Percentiles rank a stretch among this genome's conserved stretches.
Evolutionary conservation across 2,329 filamentous ascomycete species (phyloP).

Genomic region (Cordyceps farinosa): DNA sequence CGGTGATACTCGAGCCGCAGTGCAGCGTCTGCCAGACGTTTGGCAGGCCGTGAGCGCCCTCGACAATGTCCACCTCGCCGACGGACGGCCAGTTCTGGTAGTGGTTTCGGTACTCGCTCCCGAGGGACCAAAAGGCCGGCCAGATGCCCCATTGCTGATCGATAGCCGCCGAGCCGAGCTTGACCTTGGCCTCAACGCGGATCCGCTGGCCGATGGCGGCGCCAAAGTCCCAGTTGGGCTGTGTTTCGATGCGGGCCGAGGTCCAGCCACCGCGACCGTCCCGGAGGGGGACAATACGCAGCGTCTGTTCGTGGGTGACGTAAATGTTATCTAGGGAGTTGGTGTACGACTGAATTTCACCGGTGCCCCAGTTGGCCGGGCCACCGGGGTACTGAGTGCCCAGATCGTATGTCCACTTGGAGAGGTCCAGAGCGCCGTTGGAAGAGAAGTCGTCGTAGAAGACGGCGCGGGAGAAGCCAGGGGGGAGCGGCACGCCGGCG

Average conservation of each 20-base stretch:
- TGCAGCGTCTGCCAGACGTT: constrained; percentile 38
- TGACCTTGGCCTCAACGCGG: constrained; percentile 38
- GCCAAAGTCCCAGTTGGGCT: constrained; percentile 31
- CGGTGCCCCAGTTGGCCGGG: constrained; percentile 45
- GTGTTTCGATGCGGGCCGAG: constrained; percentile 43
- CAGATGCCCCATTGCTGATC: constrained; percentile 39
- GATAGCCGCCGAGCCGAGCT: constrained; percentile 30
- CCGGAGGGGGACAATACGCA: constrained; percentile 33
- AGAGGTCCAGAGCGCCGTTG: constrained; percentile 27
- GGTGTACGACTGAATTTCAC: constrained; percentile 47
- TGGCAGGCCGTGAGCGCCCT: constrained; percentile 38
- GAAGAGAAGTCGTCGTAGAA: constrained; percentile 30
- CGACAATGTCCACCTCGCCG: constrained; percentile 45
- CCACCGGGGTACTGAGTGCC: constrained; percentile 47
- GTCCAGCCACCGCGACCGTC: constrained; percentile 38
- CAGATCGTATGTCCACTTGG: constrained; percentile 42
- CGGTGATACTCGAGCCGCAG: constrained; percentile 35
- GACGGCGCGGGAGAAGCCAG: constrained; percentile 24
- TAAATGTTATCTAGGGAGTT: constrained; percentile 36
- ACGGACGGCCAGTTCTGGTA: constrained; percentile 40
- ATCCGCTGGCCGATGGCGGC: constrained; percentile 33
- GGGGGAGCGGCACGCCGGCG: constrained; percentile 10
- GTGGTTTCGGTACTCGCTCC: constrained; percentile 35
- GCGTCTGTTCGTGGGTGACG: constrained; percentile 34
- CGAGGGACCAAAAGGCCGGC: constrained; percentile 47